phyloP scores from a whole-genome alignment of 202 grass and related monocot genomes.

The Bolboschoenoplectus hybrid region DNA sequence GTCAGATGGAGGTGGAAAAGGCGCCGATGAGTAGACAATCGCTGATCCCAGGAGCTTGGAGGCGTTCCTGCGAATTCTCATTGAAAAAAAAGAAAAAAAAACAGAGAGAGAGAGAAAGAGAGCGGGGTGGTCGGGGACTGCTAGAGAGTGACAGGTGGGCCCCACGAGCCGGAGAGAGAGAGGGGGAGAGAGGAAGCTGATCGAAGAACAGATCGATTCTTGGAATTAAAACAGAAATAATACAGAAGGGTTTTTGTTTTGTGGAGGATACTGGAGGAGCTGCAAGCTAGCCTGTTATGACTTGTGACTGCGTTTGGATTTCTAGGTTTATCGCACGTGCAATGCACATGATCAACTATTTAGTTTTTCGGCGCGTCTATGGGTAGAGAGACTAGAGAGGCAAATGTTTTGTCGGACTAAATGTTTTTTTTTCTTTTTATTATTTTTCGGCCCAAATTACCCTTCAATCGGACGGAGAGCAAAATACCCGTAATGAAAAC shows the following conservation, averaged over 20 bases:
- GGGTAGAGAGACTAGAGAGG: too few relatives aligned
- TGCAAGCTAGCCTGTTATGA: neutral
- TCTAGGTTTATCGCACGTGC: slow-evolving; percentile 33
- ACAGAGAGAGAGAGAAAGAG: too few relatives aligned
- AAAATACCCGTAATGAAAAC: too few relatives aligned
- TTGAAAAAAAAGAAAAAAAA: too few relatives aligned
- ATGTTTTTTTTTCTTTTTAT: too few relatives aligned
- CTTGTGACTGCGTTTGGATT: slow-evolving; percentile 7
- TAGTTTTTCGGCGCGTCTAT: neutral
- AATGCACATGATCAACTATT: neutral
- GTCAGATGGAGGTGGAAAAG: slow-evolving; percentile 16
- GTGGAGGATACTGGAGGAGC: neutral
- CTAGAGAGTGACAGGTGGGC: neutral
- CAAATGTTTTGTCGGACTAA: too few relatives aligned
- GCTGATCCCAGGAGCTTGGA: slow-evolving; percentile 33
- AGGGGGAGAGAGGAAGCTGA: neutral
- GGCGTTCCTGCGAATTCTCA: neutral
- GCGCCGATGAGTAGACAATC: slow-evolving; percentile 16
- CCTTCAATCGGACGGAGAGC: too few relatives aligned
- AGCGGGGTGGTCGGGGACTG: neutral
- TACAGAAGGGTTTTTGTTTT: slow-evolving; percentile 3
- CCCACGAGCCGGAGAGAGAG: neutral
- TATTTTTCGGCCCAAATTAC: too few relatives aligned
- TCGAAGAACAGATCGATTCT: neutral
- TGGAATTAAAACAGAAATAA: neutral